Evolutionary conservation across 306 rosid genomes (phyloP).

Genomic region (Begonia peltatifolia): DNA sequence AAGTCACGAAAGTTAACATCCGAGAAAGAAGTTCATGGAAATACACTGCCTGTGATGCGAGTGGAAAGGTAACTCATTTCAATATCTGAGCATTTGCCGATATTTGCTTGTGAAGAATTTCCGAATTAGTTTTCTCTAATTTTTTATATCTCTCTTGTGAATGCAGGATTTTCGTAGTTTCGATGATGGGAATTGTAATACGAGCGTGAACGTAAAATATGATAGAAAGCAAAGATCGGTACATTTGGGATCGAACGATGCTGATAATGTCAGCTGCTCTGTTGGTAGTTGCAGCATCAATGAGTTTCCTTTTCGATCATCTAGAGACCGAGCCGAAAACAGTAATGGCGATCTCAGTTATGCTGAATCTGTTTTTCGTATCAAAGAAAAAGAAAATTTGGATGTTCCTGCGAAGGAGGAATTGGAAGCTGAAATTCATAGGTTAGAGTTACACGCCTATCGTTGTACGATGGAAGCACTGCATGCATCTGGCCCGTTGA

Average conservation of each 20-base stretch:
- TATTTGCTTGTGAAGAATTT: not conserved
- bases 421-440: conserved; percentile 70
- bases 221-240: conserved; percentile 26
- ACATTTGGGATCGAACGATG: conserved; percentile 29
- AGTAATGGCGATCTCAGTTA: conserved; percentile 29
- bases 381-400: conserved; percentile 32
- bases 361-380: conserved; percentile 39
- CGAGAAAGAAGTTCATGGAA: conserved; percentile 25
- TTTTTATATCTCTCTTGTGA: not conserved
- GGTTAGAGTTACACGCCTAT: conserved; percentile 94
- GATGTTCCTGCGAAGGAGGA: conserved; percentile 38
- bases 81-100: not conserved
- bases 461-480: conserved; percentile 90
- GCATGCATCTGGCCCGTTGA: conserved; percentile 93
- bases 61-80: conserved; percentile 56
- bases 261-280: conserved; percentile 41
- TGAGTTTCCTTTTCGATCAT: conserved; percentile 11
- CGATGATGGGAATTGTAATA: conserved; percentile 9
- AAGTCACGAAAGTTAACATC: conserved; percentile 54
- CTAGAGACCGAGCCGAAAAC: conserved; percentile 36
- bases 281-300: conserved; percentile 87
- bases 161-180: conserved; percentile 1
- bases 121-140: conserved; percentile 6
- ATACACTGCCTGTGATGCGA: conserved; percentile 30
- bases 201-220: conserved; percentile 33